Evolutionary conservation across 768 basidiomycete species (phyloP), one percentile per base, ranked within the genome.

Genomic region (Scleroderma citrinum): DNA sequence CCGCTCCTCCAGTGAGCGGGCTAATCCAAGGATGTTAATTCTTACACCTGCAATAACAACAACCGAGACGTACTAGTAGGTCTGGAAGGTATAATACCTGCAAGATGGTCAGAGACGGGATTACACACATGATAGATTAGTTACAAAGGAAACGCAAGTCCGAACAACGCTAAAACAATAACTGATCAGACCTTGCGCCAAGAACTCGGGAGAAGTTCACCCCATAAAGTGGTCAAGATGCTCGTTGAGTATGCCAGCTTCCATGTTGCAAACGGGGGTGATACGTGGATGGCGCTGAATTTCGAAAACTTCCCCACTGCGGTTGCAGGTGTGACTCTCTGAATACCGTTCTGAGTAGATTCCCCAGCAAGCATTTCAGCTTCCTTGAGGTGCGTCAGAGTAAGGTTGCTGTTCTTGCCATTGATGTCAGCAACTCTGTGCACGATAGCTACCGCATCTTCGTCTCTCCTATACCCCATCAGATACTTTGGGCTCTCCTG

Each of bases 401-500:
- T 77, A 37, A 87, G 63, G 48, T 38, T 64, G 43, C 69, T 74
- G 26, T 61, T 71, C 52, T 56, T 80, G 2, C 78, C 74, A 54
- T 89, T 89, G 52, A 78, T 75, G 21, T 64, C 60, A 3, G 86
- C 87, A 7, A 89, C 72, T 24, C 71, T 70, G 47, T 82, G 81
- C 19, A 88, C 67, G 44, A 85, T 67, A 19, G 76, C 74, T 5
- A 86, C 80, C 0, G 85, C 87, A n/a, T 74, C 67, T 19, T 72
- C 74, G 53, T 86, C 85, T 35, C 67, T 64, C 10, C 86, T 86
- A 50, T 79, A 76, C 7, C 82, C 80, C 72, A 87, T 82, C 35
- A 85, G 76, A 59, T 76, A 88, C 52, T 83, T 82, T 1, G 86
- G 87, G 51, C 80, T 81, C 61, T 88, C 85, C 48, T 80, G 71